Evolutionary conservation across 139 green algal genomes (phyloP), one percentile per base, ranked within the genome.

Genomic region (Klebsormidium nitens): DNA sequence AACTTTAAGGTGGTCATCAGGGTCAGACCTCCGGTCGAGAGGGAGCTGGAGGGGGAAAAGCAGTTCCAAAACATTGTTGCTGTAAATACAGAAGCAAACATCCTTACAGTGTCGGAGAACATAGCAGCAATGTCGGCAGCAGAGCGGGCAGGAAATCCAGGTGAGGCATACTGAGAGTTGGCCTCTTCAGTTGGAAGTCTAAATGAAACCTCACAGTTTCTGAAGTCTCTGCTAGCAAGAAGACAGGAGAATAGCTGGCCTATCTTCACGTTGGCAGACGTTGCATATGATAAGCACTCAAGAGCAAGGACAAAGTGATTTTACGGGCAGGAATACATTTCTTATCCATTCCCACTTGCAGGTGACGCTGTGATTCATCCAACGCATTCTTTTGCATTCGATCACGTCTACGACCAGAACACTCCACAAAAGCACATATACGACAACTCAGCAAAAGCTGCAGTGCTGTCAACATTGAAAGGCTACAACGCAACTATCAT

Each of bases 341-440:
- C 46, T 55, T 31, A 23, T 55, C n/a, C 44, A 52, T 52, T 17
- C 44, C 44, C 17, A 52, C 37, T 71, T 62, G 38, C 11, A 71
- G 40, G 38, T 26, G 63, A 65, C 28, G 37, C 35, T 14, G n/a
- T 50, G 23, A 28, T 37, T 11, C 29, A 71, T 29, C 14, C 47
- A 23, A 81, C 50, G 34, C 61, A 78, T 23, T 37, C 40, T 58
- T 96, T 96, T 79, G 91, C 85, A 0, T 97, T 97, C 76, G 92
- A 97, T 71, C 80, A 85, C 35, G 90, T 96, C 62, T 96, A 93
- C 67, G 84, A 87, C 32, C 85, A 91, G 42, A 71, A 88, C 46
- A 77, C 65, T 59, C 78, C 26, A 2, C 91, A 98, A 74, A 71
- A 89, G 59, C 71, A 89, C 23, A 75, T 98, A 42, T 98, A 97